A percentile compares a stretch with the other conserved stretches of the same genome.
Conservation (phyloP, 2,329 filamentous ascomycete genomes). For the Botryosphaeria dothidea region DNA sequence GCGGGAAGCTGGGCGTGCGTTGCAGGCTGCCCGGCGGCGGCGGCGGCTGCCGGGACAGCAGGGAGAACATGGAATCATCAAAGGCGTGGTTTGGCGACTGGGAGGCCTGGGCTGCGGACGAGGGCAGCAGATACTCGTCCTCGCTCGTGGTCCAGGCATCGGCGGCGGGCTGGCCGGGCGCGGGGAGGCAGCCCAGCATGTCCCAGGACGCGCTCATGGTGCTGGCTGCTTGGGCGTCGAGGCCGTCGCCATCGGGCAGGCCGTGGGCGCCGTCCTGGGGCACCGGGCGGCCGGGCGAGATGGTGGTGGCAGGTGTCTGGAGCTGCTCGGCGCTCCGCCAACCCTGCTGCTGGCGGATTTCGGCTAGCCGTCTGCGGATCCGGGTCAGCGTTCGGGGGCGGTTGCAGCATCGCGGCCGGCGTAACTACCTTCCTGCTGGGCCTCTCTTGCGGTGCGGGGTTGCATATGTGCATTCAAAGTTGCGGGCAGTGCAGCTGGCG, state of each 20-base stretch:
- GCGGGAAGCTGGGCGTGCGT: neutral
- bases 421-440: constrained; percentile 4
- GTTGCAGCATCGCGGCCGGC: neutral
- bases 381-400: neutral
- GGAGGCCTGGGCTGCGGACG: neutral
- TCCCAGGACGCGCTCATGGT: constrained; percentile 1
- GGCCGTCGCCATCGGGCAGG: neutral
- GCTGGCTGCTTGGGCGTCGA: neutral
- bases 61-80: constrained; percentile 4
- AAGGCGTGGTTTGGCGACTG: neutral
- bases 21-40: neutral
- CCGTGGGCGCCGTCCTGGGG: neutral
- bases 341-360: constrained; percentile 14
- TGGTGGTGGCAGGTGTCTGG: constrained; percentile 13
- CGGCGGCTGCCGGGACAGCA: neutral
- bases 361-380: constrained; percentile 12
- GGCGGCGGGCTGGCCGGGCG: neutral
- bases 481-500: constrained; percentile 10
- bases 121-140: constrained; percentile 9
- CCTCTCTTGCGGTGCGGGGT: constrained; percentile 13
- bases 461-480: constrained; percentile 15
- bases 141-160: constrained; percentile 2
- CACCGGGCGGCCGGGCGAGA: neutral
- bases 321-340: constrained; percentile 3
- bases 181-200: constrained; percentile 5